Base-by-base conservation (phyloP, 495 filamentous ascomycete species). In the Parathielavia appendiculata region DNA sequence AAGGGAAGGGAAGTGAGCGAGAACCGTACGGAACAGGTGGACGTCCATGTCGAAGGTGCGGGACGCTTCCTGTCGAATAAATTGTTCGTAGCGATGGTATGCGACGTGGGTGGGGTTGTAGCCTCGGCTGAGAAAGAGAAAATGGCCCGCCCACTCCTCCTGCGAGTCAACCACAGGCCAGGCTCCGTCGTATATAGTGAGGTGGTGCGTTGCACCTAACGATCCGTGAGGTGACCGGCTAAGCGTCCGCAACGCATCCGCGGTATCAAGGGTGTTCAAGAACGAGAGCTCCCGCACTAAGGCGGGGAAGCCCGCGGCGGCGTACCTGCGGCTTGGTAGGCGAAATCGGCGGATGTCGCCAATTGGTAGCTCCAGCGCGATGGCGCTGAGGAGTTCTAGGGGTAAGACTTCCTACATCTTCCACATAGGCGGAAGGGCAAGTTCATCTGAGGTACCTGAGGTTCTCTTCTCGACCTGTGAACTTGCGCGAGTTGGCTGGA, bases 1-100 rank as follows among this genome's bases (percentile, higher is more conserved):
- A 5, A 49, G 46, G 26, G 46, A 49, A 49, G 30, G 46, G 46
- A 49, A 34, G 46, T 49, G 16, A 30, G 46, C 46, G 30, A 49
- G 26, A 49, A 49, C 23, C 6, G 46, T 49, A 49, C 23, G 16
- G 46, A 49, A 49, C 14, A 49, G 46, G 3, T 47, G 23, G 45
- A 47, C 23, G 23, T 47, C 45, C 23, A 13, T 47, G 6, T 47
- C 45, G 12, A 47, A 47, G 6, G n/a, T 47, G 30, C n/a, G n/a
- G 45, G 45, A 47, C n/a, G 23, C 22, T 30, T 47, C 45, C 45
- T 30, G 45, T 16, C 45, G 45, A 47, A 47, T 20, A 16, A 47
- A 47, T 30, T 30, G 23, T 22, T 47, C n/a, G n/a, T 47, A 47
- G 12, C 23, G 23, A 30, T 30, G 22, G 23, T 47, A 47, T 47